Evolutionary conservation across 352 stramenopile species (phyloP).

Genomic region (Pythium phragmitis): DNA sequence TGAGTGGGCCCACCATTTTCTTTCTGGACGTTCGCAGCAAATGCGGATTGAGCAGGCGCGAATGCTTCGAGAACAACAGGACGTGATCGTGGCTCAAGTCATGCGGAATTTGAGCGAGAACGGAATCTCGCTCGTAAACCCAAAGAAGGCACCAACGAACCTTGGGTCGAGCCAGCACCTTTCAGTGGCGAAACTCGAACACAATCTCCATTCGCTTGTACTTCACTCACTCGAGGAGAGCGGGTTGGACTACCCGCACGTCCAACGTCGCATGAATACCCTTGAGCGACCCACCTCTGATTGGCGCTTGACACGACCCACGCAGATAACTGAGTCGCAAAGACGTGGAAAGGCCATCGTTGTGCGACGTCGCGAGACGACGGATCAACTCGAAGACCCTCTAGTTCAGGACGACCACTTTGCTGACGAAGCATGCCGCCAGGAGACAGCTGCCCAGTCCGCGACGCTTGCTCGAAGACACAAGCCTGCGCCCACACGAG

Average conservation of each 20-base stretch:
- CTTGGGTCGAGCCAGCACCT: background rate
- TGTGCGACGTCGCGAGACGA: background rate
- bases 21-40: slow-evolving; percentile 15
- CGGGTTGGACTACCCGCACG: slow-evolving; percentile 59
- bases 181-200: slow-evolving; percentile 32
- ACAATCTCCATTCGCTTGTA: slow-evolving; percentile 50
- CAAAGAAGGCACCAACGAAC: background rate
- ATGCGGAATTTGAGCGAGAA: slow-evolving; percentile 45
- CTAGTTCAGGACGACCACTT: background rate
- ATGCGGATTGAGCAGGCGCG: slow-evolving; percentile 42
- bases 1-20: background rate
- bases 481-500: background rate
- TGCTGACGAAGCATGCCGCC: background rate
- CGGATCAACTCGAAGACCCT: background rate
- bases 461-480: background rate
- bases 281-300: background rate
- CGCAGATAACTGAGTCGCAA: background rate
- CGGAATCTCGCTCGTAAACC: slow-evolving; percentile 6
- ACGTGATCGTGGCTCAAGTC: slow-evolving; percentile 62
- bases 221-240: slow-evolving; percentile 62
- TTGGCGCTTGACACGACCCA: background rate
- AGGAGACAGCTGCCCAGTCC: background rate
- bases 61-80: slow-evolving; percentile 53
- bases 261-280: slow-evolving; percentile 27
- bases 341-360: background rate